phyloP scores from a whole-genome alignment of 805 yeast species.

The Candida berthetii region DNA sequence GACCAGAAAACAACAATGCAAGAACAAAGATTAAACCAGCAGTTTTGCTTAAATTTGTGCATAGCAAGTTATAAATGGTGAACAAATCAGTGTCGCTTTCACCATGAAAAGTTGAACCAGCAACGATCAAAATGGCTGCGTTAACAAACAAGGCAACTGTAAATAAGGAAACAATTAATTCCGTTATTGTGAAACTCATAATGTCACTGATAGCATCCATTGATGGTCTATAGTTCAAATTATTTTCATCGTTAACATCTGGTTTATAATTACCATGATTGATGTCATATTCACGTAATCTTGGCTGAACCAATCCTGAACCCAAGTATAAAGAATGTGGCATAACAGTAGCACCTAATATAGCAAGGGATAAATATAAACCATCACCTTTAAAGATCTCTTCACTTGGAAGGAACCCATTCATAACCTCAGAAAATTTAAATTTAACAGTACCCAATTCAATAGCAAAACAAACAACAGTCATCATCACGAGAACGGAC shows the following conservation, averaged over 20 bases:
- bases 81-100: slow-evolving; percentile 59
- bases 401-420: slow-evolving; percentile 58
- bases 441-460: slow-evolving; percentile 67
- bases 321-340: slow-evolving; percentile 89
- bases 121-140: slow-evolving; percentile 81
- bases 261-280: slow-evolving; percentile 54
- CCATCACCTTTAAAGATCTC: slow-evolving; percentile 56
- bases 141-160: slow-evolving; percentile 90
- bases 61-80: slow-evolving; percentile 66
- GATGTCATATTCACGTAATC: slow-evolving; percentile 73
- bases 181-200: slow-evolving; percentile 76
- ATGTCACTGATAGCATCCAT: slow-evolving; percentile 77
- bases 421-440: slow-evolving; percentile 52
- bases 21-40: slow-evolving; percentile 84
- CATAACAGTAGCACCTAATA: slow-evolving; percentile 93
- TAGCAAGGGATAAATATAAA: slow-evolving; percentile 73
- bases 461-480: slow-evolving; percentile 79
- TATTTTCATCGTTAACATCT: slow-evolving; percentile 26
- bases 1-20: slow-evolving; percentile 80
- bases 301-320: slow-evolving; percentile 81
- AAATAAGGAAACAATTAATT: slow-evolving; percentile 73
- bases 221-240: slow-evolving; percentile 63
- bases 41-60: slow-evolving; percentile 54
- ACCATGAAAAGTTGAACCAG: slow-evolving; percentile 77
- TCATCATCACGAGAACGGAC: slow-evolving; percentile 67